Conservation (phyloP, 2,329 filamentous ascomycete species). For the Colletotrichum lupini region DNA sequence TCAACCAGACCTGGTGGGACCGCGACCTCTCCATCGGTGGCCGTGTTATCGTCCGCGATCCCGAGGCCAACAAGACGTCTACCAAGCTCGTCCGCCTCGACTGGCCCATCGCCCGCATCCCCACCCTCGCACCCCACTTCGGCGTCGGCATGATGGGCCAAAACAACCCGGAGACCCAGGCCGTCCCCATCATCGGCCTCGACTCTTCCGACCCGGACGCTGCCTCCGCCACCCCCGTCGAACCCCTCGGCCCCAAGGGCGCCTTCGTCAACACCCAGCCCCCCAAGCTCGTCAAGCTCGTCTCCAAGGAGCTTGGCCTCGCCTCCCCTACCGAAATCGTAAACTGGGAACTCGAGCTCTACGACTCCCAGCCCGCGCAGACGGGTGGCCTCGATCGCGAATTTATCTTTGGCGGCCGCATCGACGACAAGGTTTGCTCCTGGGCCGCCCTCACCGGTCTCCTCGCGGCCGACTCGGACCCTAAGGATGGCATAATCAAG, state of each 20-base stretch:
- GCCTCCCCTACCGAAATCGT: constrained; percentile 79
- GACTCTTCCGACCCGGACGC: constrained; percentile 68
- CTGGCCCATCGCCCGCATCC: constrained; percentile 94
- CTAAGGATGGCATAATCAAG: constrained; percentile 78
- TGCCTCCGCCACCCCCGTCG: constrained; percentile 43
- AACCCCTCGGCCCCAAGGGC: constrained; percentile 68
- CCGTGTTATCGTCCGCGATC: constrained; percentile 83
- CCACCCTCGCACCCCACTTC: constrained; percentile 94
- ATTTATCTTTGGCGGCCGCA: constrained; percentile 93
- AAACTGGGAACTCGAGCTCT: constrained; percentile 98
- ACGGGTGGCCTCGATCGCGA: constrained; percentile 89
- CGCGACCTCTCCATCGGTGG: constrained; percentile 92
- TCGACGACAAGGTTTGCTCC: constrained; percentile 97
- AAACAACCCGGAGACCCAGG: constrained; percentile 89
- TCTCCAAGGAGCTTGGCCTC: constrained; percentile 82
- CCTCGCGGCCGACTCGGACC: constrained; percentile 70
- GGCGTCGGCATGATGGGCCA: constrained; percentile 76
- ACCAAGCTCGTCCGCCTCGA: constrained; percentile 88
- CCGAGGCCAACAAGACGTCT: constrained; percentile 77
- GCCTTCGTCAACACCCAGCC: constrained; percentile 88
- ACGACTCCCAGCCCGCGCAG: constrained; percentile 86
- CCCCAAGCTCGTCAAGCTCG: constrained; percentile 83
- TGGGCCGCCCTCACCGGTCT: constrained; percentile 91
- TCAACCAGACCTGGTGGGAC: constrained; percentile 97
- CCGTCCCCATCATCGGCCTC: constrained; percentile 92